Conservation (phyloP, 495 filamentous ascomycete species). For the Cryomyces antarcticus region DNA sequence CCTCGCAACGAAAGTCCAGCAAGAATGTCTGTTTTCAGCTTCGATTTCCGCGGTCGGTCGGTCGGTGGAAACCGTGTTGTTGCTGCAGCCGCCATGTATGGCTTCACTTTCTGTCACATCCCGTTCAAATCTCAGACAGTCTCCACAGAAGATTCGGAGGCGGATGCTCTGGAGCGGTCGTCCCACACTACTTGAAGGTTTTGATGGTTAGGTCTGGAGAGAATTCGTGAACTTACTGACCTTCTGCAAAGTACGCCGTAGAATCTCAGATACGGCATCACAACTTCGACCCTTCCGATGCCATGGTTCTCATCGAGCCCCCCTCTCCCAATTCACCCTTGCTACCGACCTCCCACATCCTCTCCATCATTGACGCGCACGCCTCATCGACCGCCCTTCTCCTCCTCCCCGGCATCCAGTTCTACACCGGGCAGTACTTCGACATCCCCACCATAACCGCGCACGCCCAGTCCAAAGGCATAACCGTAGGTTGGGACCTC, state of each 20-base stretch:
- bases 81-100: no score
- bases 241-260: constrained; percentile 48
- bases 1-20: no score
- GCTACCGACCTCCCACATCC: constrained; percentile 51
- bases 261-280: constrained; percentile 76
- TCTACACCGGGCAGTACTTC: constrained; percentile 82
- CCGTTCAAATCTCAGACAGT: no score
- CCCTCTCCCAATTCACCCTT: constrained; percentile 26
- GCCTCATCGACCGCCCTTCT: constrained; percentile 58
- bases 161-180: no score
- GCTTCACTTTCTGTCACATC: no score
- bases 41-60: no score
- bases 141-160: no score
- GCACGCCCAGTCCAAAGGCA: constrained; percentile 51
- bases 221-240: constrained; percentile 1
- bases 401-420: constrained; percentile 80
- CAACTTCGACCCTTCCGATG: constrained; percentile 39
- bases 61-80: no score
- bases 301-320: constrained; percentile 62
- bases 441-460: constrained; percentile 72
- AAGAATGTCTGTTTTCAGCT: no score
- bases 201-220: not conserved
- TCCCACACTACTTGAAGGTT: not conserved
- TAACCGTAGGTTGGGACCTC: constrained; percentile 84
- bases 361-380: constrained; percentile 55